Evolutionary conservation across 768 basidiomycete genomes (phyloP), one percentile per base, ranked within the genome.

Genomic region (Asterophora parasitica): DNA sequence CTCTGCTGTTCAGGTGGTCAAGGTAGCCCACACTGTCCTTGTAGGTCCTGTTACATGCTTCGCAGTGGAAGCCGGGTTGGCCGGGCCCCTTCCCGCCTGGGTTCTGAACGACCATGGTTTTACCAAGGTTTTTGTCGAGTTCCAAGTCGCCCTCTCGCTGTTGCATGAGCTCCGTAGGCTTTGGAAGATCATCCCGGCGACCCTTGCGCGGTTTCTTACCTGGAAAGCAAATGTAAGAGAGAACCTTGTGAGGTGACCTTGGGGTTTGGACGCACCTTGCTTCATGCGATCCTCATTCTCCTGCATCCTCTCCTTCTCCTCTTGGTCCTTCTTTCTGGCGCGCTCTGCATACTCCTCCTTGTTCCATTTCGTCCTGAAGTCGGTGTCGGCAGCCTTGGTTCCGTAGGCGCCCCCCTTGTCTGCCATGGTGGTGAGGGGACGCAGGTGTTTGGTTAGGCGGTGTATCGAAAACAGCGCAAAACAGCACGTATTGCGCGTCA

Each of bases 21-120:
- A 99, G 71, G 63, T 98, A 98, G 8, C 83, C 89, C n/a, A 83
- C 77, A 42, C 83, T 92, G 60, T 99, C 96, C 66, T 95, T 96
- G 69, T 92, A 89, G 12, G 87, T 95, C 56, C 92, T 75, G 56
- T 80, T 86, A 65, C 96, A 99, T 7, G 86, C 69, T 61, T 95
- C 93, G 61, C 96, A 99, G 66, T 79, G 87, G 69, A 96, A 99
- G 0, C 93, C 93, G 17, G 93, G 92, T 53, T 92, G 85, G 3
- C 94, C 92, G 13, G 92, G 79, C 1, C 94, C 94, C 53, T 82
- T 77, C 13, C 82, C 89, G 32, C 85, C 81, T 1, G 82, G 79
- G 61, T 86, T 85, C 59, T 90, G 83, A 9, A 99, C 93, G 50
- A 99, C 86, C 78, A 94, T 88, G 0, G 89, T 95, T 77, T 97